These are phyloP conservation scores for Cutaneotrichosporon sp. DNA, from an alignment of 1,284 basidiomycete species.

Conservation along the genomic window DNA sequence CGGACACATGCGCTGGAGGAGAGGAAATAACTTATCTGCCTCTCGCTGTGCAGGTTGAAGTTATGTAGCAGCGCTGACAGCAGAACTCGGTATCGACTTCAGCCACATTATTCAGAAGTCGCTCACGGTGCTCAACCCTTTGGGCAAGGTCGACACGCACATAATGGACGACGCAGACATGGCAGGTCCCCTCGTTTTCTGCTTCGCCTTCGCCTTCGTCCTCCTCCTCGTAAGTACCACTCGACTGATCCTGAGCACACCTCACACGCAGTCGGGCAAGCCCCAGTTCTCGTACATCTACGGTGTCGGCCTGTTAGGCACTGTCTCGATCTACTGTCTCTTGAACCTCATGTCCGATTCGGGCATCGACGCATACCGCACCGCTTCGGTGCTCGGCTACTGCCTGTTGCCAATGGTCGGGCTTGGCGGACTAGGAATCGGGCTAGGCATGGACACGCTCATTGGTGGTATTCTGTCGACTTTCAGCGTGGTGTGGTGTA, in stretches of 20 bases:
- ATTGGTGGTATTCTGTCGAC: constrained; percentile 77
- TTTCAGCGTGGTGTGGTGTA: constrained; percentile 87
- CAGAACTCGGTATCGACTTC: constrained; percentile 97
- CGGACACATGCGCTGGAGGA: too few relatives aligned
- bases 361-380: constrained; percentile 93
- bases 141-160: constrained; percentile 77
- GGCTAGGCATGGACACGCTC: constrained; percentile 74
- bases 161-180: constrained; percentile 99
- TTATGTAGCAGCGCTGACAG: constrained; percentile 2
- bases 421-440: constrained; percentile 83
- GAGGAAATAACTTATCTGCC: too few relatives aligned
- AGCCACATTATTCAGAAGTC: constrained; percentile 91
- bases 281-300: constrained; percentile 99
- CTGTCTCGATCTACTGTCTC: constrained; percentile 87
- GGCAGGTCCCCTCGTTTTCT: constrained; percentile 91
- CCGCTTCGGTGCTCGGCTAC: constrained; percentile 93
- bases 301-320: constrained; percentile 91
- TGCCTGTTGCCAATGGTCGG: constrained; percentile 96
- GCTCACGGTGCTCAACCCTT: constrained; percentile 89
- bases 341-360: constrained; percentile 96
- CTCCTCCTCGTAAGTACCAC: constrained; percentile 70
- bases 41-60: too few relatives aligned
- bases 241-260: too few relatives aligned
- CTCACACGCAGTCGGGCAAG: constrained; percentile 74
- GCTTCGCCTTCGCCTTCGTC: constrained; percentile 84